phyloP scores from a whole-genome alignment of 2,329 filamentous ascomycete genomes.

The Ampelomyces quisqualis region DNA sequence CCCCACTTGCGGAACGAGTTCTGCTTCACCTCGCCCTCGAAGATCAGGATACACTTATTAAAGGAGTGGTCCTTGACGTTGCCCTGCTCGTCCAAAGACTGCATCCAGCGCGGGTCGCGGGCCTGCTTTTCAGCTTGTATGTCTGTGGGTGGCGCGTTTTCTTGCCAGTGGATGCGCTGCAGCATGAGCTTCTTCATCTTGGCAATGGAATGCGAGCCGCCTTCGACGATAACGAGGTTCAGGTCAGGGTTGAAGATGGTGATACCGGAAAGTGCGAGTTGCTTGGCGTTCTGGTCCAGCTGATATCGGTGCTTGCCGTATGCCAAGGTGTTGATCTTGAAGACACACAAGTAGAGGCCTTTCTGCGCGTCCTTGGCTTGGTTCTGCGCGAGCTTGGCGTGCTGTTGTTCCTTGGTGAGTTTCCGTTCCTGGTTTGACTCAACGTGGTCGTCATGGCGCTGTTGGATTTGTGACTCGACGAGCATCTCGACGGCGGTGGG shows the following conservation, averaged over 20 bases:
- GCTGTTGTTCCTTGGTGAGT: constrained; percentile 81
- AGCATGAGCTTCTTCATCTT: constrained; percentile 93
- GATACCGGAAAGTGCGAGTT: constrained; percentile 82
- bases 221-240: constrained; percentile 88
- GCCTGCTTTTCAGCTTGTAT: constrained; percentile 60
- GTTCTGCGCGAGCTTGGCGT: constrained; percentile 78
- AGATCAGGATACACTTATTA: constrained; percentile 82
- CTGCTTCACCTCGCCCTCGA: constrained; percentile 84
- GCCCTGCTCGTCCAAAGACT: constrained; percentile 74
- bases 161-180: constrained; percentile 91
- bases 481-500: constrained; percentile 94
- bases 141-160: constrained; percentile 72
- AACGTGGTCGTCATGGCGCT: constrained; percentile 77
- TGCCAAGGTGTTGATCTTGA: constrained; percentile 83
- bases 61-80: constrained; percentile 75
- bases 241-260: constrained; percentile 88
- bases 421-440: constrained; percentile 79
- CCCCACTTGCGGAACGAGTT: constrained; percentile 86
- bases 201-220: constrained; percentile 77
- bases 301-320: constrained; percentile 95
- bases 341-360: constrained; percentile 82
- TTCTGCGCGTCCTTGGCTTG: constrained; percentile 86
- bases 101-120: constrained; percentile 70
- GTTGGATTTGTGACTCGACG: constrained; percentile 89
- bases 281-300: constrained; percentile 87